These are phyloP conservation scores for Ogataea trehalophila DNA, from an alignment of 805 yeast genomes.

Conservation along the genomic window DNA sequence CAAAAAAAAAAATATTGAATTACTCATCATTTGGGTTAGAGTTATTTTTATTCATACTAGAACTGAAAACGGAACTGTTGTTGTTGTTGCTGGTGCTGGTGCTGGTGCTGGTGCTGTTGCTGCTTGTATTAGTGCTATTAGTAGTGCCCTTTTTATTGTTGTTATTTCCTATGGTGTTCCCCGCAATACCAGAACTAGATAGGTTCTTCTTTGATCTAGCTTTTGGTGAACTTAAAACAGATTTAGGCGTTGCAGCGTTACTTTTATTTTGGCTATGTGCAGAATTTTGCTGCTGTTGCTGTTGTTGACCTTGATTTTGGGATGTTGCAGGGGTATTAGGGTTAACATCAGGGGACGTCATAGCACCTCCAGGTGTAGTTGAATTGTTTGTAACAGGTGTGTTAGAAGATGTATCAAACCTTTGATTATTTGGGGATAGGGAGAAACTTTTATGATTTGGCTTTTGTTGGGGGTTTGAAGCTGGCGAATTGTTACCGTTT, in stretches of 20 bases:
- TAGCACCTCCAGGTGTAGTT: background rate
- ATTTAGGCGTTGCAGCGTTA: too few species aligned
- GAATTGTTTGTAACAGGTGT: background rate
- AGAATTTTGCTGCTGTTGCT: constrained; percentile 1
- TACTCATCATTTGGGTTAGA: too few species aligned
- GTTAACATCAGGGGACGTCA: background rate
- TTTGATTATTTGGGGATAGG: too few species aligned
- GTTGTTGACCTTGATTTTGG: background rate
- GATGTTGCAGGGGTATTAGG: background rate
- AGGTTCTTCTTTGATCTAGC: too few species aligned
- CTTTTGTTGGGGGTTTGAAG: too few species aligned
- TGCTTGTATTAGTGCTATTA: background rate
- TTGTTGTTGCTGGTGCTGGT: background rate
- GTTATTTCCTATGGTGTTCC: background rate
- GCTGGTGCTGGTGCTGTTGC: background rate
- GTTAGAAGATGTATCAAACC: background rate
- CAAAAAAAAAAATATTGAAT: too few species aligned
- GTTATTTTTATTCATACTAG: background rate
- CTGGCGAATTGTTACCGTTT: too few species aligned
- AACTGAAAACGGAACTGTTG: background rate
- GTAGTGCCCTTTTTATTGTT: background rate
- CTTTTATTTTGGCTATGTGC: too few species aligned
- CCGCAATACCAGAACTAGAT: too few species aligned
- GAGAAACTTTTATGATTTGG: too few species aligned
- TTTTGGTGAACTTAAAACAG: too few species aligned